phyloP scores from a whole-genome alignment of 1,284 basidiomycete genomes.

The Trametes pubescens region DNA sequence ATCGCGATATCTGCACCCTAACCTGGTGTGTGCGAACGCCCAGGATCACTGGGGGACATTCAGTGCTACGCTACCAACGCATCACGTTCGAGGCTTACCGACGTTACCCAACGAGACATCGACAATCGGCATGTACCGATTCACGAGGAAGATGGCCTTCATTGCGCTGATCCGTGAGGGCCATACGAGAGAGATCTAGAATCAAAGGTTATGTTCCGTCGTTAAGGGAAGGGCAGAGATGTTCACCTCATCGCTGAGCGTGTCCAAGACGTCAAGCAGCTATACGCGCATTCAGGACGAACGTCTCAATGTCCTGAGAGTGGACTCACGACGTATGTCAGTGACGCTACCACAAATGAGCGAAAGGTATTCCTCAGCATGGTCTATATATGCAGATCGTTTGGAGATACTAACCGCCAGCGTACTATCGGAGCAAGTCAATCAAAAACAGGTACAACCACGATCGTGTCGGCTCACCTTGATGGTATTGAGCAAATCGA shows the following conservation, averaged over 20 bases:
- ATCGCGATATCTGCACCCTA: background rate
- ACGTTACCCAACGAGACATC: slow-evolving; percentile 1
- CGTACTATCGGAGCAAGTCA: too few species aligned
- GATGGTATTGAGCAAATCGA: slow-evolving; percentile 2
- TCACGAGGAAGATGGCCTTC: slow-evolving; percentile 14
- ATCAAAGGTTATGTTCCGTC: background rate
- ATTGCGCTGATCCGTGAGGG: slow-evolving; percentile 7
- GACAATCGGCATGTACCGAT: slow-evolving; percentile 11
- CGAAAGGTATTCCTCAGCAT: background rate
- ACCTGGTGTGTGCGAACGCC: slow-evolving; percentile 2
- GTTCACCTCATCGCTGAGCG: slow-evolving; percentile 7
- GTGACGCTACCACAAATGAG: background rate
- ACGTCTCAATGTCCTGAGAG: background rate
- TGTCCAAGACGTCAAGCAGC: slow-evolving; percentile 7
- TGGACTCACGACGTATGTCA: slow-evolving; percentile 7
- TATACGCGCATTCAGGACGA: background rate
- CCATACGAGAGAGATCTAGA: slow-evolving; percentile 1
- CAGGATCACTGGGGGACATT: background rate
- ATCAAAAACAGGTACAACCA: background rate
- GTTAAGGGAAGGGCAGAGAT: background rate
- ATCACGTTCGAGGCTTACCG: background rate
- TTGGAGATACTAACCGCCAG: background rate
- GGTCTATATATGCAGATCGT: background rate
- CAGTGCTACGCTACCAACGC: background rate
- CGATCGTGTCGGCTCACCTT: background rate